These are phyloP conservation scores for Fusarium sp. DNA, from an alignment of 2,329 filamentous ascomycete species.

Conservation along the genomic window DNA sequence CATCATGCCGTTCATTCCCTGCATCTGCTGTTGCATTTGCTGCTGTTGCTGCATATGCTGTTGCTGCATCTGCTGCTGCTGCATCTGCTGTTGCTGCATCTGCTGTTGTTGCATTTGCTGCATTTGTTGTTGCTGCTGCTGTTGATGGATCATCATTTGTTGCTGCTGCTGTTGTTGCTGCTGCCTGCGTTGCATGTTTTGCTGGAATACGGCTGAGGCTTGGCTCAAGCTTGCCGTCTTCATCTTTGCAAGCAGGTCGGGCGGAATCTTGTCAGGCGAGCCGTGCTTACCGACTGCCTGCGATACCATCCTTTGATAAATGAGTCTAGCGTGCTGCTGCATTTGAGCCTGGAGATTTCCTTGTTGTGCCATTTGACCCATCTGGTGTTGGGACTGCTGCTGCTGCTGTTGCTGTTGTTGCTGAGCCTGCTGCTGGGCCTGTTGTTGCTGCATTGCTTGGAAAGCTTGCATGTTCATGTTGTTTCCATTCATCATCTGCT, in stretches of 20 bases:
- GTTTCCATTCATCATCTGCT: constrained; percentile 58
- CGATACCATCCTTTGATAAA: constrained; percentile 58
- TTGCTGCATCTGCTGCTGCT: constrained; percentile 48
- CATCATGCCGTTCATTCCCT: constrained; percentile 61
- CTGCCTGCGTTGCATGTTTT: constrained; percentile 37
- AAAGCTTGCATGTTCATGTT: constrained; percentile 56
- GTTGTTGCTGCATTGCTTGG: constrained; percentile 56
- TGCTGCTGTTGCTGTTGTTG: constrained; percentile 52
- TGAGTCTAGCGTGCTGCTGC: constrained; percentile 50
- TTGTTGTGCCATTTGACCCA: constrained; percentile 50
- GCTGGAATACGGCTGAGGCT: constrained; percentile 55
- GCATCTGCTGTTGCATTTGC: constrained; percentile 46
- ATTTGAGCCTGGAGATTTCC: constrained; percentile 51
- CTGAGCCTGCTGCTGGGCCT: constrained; percentile 51
- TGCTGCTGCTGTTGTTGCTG: constrained; percentile 51
- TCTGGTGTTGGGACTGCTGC: constrained; percentile 48
- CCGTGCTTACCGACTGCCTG: constrained; percentile 54
- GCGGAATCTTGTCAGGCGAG: constrained; percentile 60
- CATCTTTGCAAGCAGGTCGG: constrained; percentile 59
- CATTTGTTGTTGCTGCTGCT: constrained; percentile 49
- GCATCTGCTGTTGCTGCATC: constrained; percentile 47
- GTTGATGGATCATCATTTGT: constrained; percentile 47
- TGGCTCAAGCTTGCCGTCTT: constrained; percentile 57
- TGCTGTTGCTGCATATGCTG: constrained; percentile 46
- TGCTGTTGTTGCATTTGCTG: constrained; percentile 49